Percentiles rank a stretch among this genome's conserved stretches.
These are phyloP conservation scores for Euphorbia schlechtendalii DNA, from an alignment of 441 rosid species.

Conservation along the genomic window DNA sequence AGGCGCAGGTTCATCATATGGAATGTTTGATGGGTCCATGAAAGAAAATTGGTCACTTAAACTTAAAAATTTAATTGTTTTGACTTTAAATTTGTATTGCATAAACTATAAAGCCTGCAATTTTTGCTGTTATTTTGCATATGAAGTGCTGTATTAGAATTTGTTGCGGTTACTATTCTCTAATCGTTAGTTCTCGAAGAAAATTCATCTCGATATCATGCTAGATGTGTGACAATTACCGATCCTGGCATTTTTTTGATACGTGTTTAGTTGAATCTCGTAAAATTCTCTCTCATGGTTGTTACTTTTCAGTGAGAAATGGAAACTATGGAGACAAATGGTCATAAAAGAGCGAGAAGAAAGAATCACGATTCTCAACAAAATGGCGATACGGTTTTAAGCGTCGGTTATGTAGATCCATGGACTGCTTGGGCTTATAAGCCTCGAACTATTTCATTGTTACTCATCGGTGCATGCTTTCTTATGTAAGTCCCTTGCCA, in stretches of 20 bases:
- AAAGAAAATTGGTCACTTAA: slow-evolving; percentile 1
- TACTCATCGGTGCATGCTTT: slow-evolving; percentile 91
- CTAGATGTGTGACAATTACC: too few species aligned
- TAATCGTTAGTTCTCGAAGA: too few species aligned
- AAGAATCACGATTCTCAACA: slow-evolving; percentile 40
- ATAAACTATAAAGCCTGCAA: neutral
- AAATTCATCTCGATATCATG: neutral
- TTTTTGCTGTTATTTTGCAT: neutral
- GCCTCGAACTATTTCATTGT: slow-evolving; percentile 90
- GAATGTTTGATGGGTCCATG: slow-evolving; percentile 7
- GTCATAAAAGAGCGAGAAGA: slow-evolving; percentile 43
- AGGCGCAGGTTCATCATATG: slow-evolving; percentile 7
- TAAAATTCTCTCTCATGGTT: neutral
- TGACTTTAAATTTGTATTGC: slow-evolving; percentile 9
- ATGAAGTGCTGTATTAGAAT: neutral
- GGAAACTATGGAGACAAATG: slow-evolving; percentile 73
- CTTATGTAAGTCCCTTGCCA: slow-evolving; percentile 65
- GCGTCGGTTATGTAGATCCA: slow-evolving; percentile 69
- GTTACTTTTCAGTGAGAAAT: slow-evolving; percentile 39
- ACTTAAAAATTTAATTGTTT: neutral
- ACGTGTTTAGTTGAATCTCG: slow-evolving; percentile 4
- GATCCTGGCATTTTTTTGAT: too few species aligned
- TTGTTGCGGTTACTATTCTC: too few species aligned
- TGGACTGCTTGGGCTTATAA: slow-evolving; percentile 99
- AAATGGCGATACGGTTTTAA: slow-evolving; percentile 41